These are phyloP conservation scores for Penicillium olsonii DNA, from an alignment of 2,329 filamentous ascomycete genomes.

Conservation along the genomic window DNA sequence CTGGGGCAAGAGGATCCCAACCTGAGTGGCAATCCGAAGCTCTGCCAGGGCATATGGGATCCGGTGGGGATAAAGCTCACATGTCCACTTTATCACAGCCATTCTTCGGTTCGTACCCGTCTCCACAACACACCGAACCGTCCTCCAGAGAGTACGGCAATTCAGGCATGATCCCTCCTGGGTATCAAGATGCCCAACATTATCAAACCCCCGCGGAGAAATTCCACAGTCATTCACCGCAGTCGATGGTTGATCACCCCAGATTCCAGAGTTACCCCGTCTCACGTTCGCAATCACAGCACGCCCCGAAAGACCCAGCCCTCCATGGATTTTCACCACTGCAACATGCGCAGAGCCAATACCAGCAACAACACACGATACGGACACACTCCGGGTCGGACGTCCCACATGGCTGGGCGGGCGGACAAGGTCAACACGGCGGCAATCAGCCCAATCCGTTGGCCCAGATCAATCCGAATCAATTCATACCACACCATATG, in stretches of 20 bases:
- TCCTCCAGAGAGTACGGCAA: constrained; percentile 4
- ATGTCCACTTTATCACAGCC: constrained; percentile 6
- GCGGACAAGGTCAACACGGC: neutral
- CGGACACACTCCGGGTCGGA: constrained; percentile 7
- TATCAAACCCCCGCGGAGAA: neutral
- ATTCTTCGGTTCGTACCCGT: constrained; percentile 8
- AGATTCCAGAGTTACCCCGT: constrained; percentile 3
- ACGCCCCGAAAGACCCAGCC: constrained; percentile 2
- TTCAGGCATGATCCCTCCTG: constrained; percentile 2
- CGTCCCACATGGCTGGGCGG: neutral
- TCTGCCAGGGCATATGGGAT: neutral
- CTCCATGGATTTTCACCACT: constrained; percentile 14
- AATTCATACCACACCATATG: constrained; percentile 14
- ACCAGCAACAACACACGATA: constrained; percentile 14
- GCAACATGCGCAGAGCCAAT: constrained; percentile 10
- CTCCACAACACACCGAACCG: constrained; percentile 1
- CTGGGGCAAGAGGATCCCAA: neutral
- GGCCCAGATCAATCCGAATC: constrained; percentile 8
- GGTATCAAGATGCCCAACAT: neutral
- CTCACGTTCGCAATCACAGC: constrained; percentile 15
- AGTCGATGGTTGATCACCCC: neutral
- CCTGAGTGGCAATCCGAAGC: constrained; percentile 18
- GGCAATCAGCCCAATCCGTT: constrained; percentile 14
- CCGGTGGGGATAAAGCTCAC: constrained; percentile 2
- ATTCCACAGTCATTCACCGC: neutral